Evolutionary conservation across 1,284 basidiomycete species (phyloP), one percentile per base, ranked within the genome.

Genomic region (Bjerkandera adusta): DNA sequence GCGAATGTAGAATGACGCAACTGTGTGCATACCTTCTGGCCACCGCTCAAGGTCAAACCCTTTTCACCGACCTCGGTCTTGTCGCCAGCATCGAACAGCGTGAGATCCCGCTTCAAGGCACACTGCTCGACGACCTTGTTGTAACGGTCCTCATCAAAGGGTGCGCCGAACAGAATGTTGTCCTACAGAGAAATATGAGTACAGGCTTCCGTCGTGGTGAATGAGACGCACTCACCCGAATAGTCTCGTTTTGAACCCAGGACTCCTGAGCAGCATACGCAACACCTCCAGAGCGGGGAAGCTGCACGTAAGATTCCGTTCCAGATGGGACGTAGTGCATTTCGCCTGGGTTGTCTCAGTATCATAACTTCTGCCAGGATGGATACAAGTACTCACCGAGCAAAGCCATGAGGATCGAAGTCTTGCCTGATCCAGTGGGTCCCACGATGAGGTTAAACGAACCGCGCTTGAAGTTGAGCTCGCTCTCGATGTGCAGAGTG

Each of bases 201-300:
- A 27, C 36, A 7, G 30, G 18, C 34, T 16, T 21, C 22, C 22
- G 24, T 8, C 16, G 16, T 29, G 13, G 25, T 12, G 20, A 22
- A n/a, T 20, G 25, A n/a, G 25, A 24, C n/a, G 12, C 18, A 32
- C 57, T 40, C 42, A 66, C 70, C 52, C 63, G 63, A 47, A 75
- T 73, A 0, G 72, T 76, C 47, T 72, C 72, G 54, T 81, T 83
- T 55, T 76, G 73, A 3, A 84, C 81, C 86, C 87, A 91, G 1
- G 83, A 81, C 56, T 89, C 85, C 60, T 91, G 87, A 1, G 85
- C 81, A 4, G 85, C 83, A 63, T 86, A 89, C 0, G 83, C 80
- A 4, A 90, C 76, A 5, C 86, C 85, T 10, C 76, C 74, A 1
- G 68, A 64, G 6, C 85, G 73, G n/a, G 86, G 85, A 5, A 89